Base-by-base conservation (phyloP, 2,329 filamentous ascomycete species). In the Aulographum hederae region DNA sequence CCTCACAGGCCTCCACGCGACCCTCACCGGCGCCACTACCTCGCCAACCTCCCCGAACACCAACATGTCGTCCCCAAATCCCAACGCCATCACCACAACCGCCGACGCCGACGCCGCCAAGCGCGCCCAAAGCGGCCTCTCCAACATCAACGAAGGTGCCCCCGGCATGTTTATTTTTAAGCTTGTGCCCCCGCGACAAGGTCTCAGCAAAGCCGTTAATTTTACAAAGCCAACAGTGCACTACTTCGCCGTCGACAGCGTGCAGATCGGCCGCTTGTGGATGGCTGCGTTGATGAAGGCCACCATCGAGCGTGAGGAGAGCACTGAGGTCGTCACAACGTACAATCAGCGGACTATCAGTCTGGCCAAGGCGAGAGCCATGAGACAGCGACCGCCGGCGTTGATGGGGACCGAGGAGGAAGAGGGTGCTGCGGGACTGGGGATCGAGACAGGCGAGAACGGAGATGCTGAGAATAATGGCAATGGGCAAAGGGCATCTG, bases 231-330 rank as follows among this genome's bases (percentile, higher is more conserved):
- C 89, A 4, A 89, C 84, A 6, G 80, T 94, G 25, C 89, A 98
- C 52, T 95, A 94, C 53, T 98, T 98, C 52, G 89, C 91, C 4
- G 84, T 94, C 15, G 85, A 91, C 32, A 93, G 78, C 44, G 61
- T 94, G 36, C 73, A 81, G 44, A 73, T 89, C 47, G 89, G 89
- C 12, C 73, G 89, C 10, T 60, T 91, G 26, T 98, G 89, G 89
- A 98, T 98, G 89, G 89, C 84, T 4, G 89, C 89, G 4, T 60
- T 98, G 32, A 92, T 98, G 81, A 98, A 98, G 58, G 89, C 89
- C 8, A 98, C 89, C 2, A 98, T 98, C 44, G 86, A 95, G 48
- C 77, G 86, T 37, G 89, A 98, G 43, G 58, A 70, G 45, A 69
- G 69, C 3, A 69, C 78, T 38, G 70, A 77, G 6, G 75, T 93